Base-by-base conservation (phyloP, 1,139 yeast species). In the Kurtzmaniella quercitrusa region DNA sequence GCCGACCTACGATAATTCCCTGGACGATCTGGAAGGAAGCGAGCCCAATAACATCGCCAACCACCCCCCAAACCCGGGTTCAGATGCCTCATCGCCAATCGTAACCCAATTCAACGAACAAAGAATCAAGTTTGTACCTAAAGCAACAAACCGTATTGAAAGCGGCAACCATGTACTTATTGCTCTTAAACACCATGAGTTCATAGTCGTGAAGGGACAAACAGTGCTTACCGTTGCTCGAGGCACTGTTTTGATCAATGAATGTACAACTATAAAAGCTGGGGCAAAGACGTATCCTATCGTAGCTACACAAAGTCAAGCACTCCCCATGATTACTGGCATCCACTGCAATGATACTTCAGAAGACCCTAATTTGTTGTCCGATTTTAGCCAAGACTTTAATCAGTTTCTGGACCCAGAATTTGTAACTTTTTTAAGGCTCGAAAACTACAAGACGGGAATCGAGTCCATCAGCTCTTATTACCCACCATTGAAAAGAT, bases 231-330 rank as follows among this genome's bases (percentile, higher is more conserved):
- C 65, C 6, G 67, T 87, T 0, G 69, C 77, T 42, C 66, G 79
- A 53, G 96, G 96, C 14, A 79, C 82, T 0, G 56, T 70, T 0
- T 57, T 81, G 10, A 68, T 85, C 41, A 85, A 85, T 31, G 73
- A 77, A 2, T 65, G 69, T 12, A 78, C 75, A 52, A 73, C 72
- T 48, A 65, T 81, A 1, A 60, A 66, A 27, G 57, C 66, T 18
- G 48, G 54, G 3, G 53, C 57, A 0, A 56, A 66, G 29, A 48
- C 43, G 16, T 3, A 33, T 34, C 53, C 57, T 1, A 62, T 81
- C 10, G 59, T 77, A 48, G 81, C 85, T 17, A 79, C 89, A 0
- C 58, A 68, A 11, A 64, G 82, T 0, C 73, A 71, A 33, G 71
- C 87, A 1, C 57, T 82, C 23, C 85, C 91, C 0, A 59, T 79